phyloP scores from a whole-genome alignment of 768 basidiomycete species.

The Hypholoma sublateritium region DNA sequence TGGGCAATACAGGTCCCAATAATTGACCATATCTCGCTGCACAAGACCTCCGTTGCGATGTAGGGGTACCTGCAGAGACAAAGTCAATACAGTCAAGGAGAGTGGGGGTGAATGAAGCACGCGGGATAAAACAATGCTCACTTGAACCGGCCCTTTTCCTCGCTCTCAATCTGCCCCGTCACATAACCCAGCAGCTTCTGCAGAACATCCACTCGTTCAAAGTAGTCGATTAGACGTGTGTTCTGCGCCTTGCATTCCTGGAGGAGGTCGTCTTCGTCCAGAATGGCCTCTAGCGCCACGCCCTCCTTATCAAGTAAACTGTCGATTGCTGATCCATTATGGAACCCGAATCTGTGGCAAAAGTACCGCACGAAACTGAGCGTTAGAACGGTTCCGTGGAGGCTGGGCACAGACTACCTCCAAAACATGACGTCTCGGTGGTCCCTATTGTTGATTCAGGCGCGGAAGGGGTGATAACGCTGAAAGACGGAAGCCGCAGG shows the following conservation, averaged over 20 bases:
- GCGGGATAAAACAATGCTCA: slow-evolving; percentile 39
- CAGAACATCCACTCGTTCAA: slow-evolving; percentile 78
- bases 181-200: slow-evolving; percentile 83
- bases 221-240: slow-evolving; percentile 83
- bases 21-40: slow-evolving; percentile 94
- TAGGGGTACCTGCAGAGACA: slow-evolving; percentile 75
- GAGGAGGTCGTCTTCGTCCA: slow-evolving; percentile 91
- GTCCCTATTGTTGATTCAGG: slow-evolving; percentile 20
- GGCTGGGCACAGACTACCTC: slow-evolving; percentile 43
- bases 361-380: slow-evolving; percentile 29
- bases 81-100: slow-evolving; percentile 1
- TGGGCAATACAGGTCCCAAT: slow-evolving; percentile 84
- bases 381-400: slow-evolving; percentile 26
- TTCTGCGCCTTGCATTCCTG: slow-evolving; percentile 97
- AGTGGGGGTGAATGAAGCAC: neutral
- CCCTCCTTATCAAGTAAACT: slow-evolving; percentile 88
- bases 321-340: slow-evolving; percentile 88
- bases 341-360: slow-evolving; percentile 80
- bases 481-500: neutral
- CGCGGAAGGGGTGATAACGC: slow-evolving; percentile 14
- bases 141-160: slow-evolving; percentile 81
- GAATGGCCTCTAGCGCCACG: slow-evolving; percentile 83
- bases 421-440: slow-evolving; percentile 46
- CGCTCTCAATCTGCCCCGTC: slow-evolving; percentile 80
- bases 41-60: slow-evolving; percentile 91